Base-by-base conservation (phyloP, 2,329 filamentous ascomycete species). In the Trichoderma sp. region DNA sequence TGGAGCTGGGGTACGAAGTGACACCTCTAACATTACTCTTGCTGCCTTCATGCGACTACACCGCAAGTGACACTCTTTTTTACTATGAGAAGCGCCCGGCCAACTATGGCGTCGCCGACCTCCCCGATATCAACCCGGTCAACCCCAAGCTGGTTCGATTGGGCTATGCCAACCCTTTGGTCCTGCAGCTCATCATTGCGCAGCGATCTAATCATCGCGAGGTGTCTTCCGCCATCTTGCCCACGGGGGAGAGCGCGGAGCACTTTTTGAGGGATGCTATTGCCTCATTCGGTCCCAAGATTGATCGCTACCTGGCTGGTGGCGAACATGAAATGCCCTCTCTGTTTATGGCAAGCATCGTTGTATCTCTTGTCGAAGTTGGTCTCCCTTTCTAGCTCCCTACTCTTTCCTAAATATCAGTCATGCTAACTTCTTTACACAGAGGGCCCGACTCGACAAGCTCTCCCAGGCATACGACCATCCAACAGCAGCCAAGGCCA, bases 281-380 rank as follows among this genome's bases (percentile, higher is more conserved):
- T 3, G 74, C 75, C 4, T 76, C 79, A 69, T 81, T 81, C 55
- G 75, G 77, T 11, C 76, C 75, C 8, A 77, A 75, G 21, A 77
- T 81, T n/a, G 71, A 70, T 55, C 76, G 77, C 6, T 79, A 79
- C 26, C 74, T 80, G 1, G 73, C 73, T 0, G 79, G 79, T 0
- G 75, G 77, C 1, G 76, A 78, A 1, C 75, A 77, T 4, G 76
- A 78, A 7, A 75, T 77, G 0, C 75, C 84, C 3, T 77, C 81
- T 56, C 71, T 84, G 21, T 79, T 81, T 0, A 77, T 83, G 13
- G 83, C 81, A 3, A 82, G 81, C 37, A 74, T 84, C 11, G 78
- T 84, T 11, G 78, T 84, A 72, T 83, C 80, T 66, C 80, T 84
- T 60, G 82, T 81, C 2, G 83, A 84, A 78, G 83, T 84, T 66